These are phyloP conservation scores for Penicillium sp. DNA, from an alignment of 2,329 filamentous ascomycete species.

Conservation along the genomic window DNA sequence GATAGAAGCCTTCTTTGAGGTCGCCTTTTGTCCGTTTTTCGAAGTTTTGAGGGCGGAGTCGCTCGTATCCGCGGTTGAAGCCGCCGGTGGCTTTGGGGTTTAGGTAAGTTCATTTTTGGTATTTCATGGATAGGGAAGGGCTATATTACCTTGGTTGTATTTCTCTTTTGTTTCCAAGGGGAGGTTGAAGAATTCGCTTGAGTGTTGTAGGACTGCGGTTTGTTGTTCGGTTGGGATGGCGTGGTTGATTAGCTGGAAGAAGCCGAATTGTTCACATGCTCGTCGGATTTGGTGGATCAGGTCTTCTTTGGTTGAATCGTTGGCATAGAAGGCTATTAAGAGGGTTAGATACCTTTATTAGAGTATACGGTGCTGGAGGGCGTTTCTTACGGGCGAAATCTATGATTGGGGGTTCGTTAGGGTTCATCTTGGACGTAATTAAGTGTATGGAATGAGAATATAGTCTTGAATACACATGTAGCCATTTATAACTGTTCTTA, in stretches of 20 bases:
- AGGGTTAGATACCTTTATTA: neutral
- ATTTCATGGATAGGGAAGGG: neutral
- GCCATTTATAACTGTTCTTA: neutral
- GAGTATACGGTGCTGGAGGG: neutral
- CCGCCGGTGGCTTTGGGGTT: slow-evolving; percentile 6
- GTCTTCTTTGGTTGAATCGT: neutral
- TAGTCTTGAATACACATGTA: neutral
- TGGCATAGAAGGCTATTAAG: neutral
- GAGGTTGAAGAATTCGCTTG: slow-evolving; percentile 50
- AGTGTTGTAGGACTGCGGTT: slow-evolving; percentile 40
- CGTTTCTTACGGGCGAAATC: neutral
- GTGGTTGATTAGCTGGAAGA: slow-evolving; percentile 55
- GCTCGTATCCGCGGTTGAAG: slow-evolving; percentile 26
- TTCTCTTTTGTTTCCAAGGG: slow-evolving; percentile 22
- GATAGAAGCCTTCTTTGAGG: slow-evolving; percentile 31
- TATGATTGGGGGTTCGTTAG: neutral
- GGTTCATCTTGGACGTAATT: neutral
- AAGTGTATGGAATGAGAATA: neutral
- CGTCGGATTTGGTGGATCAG: slow-evolving; percentile 38
- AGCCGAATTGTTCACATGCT: slow-evolving; percentile 49
- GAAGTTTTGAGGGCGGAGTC: slow-evolving; percentile 25
- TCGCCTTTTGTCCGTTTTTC: slow-evolving; percentile 24
- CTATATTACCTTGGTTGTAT: slow-evolving; percentile 20
- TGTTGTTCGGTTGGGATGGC: slow-evolving; percentile 44
- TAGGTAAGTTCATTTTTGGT: neutral